phyloP scores from a whole-genome alignment of 495 filamentous ascomycete genomes.

The Acidomyces sp. region DNA sequence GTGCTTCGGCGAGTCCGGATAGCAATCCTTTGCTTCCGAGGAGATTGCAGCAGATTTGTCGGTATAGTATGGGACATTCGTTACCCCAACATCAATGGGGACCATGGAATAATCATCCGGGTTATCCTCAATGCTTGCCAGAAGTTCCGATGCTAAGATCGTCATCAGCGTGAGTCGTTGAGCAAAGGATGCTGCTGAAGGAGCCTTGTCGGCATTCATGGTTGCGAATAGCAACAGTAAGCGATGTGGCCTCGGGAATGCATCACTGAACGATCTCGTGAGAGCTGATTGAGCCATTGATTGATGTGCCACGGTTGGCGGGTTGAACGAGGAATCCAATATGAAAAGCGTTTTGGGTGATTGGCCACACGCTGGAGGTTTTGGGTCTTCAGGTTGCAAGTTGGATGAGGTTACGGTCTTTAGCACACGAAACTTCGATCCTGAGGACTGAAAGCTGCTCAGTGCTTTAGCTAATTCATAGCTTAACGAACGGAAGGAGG shows the following conservation, averaged over 20 bases:
- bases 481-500: constrained; percentile 11
- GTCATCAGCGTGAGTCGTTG: constrained; percentile 81
- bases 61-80: constrained; percentile 68
- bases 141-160: constrained; percentile 55
- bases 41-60: constrained; percentile 68
- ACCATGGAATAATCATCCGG: constrained; percentile 12
- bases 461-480: constrained; percentile 8
- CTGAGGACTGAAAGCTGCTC: constrained; percentile 15
- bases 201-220: constrained; percentile 87
- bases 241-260: constrained; percentile 31
- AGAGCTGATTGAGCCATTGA: constrained; percentile 60
- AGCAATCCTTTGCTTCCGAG: constrained; percentile 22
- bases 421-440: constrained; percentile 15
- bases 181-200: constrained; percentile 69
- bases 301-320: constrained; percentile 73
- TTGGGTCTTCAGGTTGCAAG: constrained; percentile 3
- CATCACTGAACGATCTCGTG: constrained; percentile 21
- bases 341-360: constrained; percentile 51
- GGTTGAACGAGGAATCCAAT: constrained; percentile 93
- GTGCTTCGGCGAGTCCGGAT: constrained; percentile 35
- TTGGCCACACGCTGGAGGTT: background rate
- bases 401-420: constrained; percentile 12
- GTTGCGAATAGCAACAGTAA: constrained; percentile 73
- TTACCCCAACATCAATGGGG: constrained; percentile 67
- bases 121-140: constrained; percentile 3